A percentile compares a stretch with the other conserved stretches of the same genome.
These are phyloP conservation scores for Margaritispora aquatica DNA, from an alignment of 495 filamentous ascomycete genomes.

Conservation along the genomic window DNA sequence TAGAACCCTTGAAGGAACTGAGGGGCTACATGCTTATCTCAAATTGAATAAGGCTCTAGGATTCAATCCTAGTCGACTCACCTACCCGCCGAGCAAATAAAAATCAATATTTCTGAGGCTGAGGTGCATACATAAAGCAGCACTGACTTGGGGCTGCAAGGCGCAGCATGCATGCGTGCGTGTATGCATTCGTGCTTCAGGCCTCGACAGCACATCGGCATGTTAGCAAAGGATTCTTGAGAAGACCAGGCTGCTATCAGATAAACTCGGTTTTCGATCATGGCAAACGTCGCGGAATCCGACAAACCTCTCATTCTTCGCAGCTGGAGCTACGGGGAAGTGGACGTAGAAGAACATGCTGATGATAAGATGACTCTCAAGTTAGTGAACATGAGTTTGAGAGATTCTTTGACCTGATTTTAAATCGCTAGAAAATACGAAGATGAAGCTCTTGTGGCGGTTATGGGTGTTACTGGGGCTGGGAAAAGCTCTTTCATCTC, in stretches of 20 bases:
- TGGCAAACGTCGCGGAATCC: neutral
- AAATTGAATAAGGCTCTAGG: neutral
- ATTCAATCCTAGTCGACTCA: neutral
- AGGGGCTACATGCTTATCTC: neutral
- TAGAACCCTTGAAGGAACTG: neutral
- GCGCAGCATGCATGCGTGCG: neutral
- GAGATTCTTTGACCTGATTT: neutral
- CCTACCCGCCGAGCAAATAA: too few relatives aligned
- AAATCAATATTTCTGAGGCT: neutral
- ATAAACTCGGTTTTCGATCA: neutral
- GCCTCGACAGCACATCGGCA: neutral
- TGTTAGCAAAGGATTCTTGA: neutral
- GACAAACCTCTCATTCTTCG: neutral
- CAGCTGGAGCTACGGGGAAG: neutral
- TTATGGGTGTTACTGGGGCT: conserved; percentile 2
- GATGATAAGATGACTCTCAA: neutral
- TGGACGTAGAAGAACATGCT: neutral
- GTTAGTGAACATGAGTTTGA: neutral
- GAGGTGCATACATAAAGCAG: neutral
- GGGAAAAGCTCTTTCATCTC: conserved; percentile 7
- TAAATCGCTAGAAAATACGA: neutral
- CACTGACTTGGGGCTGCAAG: neutral
- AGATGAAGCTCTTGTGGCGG: conserved; percentile 1
- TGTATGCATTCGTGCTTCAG: neutral
- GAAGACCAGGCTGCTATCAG: neutral